These are phyloP conservation scores for Phytophthora pistaciae DNA, from an alignment of 352 stramenopile species.

Conservation along the genomic window DNA sequence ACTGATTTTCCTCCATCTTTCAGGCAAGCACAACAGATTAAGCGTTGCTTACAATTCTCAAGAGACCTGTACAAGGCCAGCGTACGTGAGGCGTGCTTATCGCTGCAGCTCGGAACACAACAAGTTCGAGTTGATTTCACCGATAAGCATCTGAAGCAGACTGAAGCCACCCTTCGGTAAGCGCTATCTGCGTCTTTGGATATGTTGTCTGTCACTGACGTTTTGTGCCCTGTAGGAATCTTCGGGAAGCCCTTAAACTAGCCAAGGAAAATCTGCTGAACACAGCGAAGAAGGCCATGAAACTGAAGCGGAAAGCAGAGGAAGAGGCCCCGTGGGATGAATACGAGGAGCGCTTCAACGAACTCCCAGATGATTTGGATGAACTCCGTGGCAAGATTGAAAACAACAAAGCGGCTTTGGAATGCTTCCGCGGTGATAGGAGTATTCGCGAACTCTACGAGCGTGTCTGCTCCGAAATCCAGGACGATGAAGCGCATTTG, in stretches of 20 bases:
- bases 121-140: conserved; percentile 79
- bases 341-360: conserved; percentile 68
- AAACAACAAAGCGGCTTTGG: conserved; percentile 85
- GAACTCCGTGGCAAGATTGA: conserved; percentile 82
- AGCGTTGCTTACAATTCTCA: conserved; percentile 62
- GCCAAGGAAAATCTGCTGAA: conserved; percentile 76
- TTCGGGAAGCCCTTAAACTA: conserved; percentile 67
- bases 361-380: conserved; percentile 80
- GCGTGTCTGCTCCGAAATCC: conserved; percentile 71
- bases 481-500: conserved; percentile 64
- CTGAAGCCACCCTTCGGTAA: conserved; percentile 58
- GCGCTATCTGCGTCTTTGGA: background rate
- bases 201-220: background rate
- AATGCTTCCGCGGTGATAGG: conserved; percentile 84
- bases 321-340: conserved; percentile 70
- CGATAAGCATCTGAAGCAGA: conserved; percentile 64
- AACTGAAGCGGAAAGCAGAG: conserved; percentile 74
- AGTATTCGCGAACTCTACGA: conserved; percentile 82
- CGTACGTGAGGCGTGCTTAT: conserved; percentile 61
- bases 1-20: background rate
- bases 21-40: conserved; percentile 79
- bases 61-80: conserved; percentile 59
- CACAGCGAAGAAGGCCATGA: conserved; percentile 70
- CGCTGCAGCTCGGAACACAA: conserved; percentile 65
- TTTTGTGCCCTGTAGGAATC: conserved; percentile 29